phyloP scores from a whole-genome alignment of 1,284 basidiomycete species.

The Coniferiporia weirii region DNA sequence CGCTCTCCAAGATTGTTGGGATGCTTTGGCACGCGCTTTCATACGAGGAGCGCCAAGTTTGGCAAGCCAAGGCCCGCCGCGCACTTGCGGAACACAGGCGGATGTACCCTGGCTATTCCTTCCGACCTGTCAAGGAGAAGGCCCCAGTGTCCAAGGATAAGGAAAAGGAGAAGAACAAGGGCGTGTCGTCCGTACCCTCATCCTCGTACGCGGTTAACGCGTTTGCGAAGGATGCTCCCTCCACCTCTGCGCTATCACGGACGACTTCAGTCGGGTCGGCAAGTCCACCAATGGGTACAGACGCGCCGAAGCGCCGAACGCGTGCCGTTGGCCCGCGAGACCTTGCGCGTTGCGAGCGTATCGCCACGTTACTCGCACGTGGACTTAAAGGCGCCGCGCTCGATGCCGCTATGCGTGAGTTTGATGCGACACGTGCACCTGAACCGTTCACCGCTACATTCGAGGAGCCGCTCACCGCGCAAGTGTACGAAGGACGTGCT shows the following conservation, averaged over 20 bases:
- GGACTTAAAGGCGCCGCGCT: constrained; percentile 70
- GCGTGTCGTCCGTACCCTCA: neutral
- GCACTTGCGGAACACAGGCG: constrained; percentile 63
- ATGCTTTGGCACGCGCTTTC: constrained; percentile 70
- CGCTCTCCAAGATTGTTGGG: constrained; percentile 66
- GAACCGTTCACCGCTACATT: constrained; percentile 58
- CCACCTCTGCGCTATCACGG: neutral
- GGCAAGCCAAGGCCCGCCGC: constrained; percentile 61
- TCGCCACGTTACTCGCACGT: constrained; percentile 70
- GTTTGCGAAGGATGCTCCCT: neutral
- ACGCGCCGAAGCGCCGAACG: constrained; percentile 51
- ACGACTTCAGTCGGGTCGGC: neutral
- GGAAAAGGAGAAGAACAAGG: neutral
- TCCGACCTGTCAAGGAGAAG: constrained; percentile 45
- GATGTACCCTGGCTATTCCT: constrained; percentile 67
- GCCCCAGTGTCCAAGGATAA: neutral
- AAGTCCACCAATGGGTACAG: constrained; percentile 19
- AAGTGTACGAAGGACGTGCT: neutral
- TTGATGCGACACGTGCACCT: constrained; percentile 61
- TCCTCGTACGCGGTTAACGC: neutral
- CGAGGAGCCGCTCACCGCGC: constrained; percentile 63
- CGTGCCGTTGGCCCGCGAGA: constrained; percentile 67
- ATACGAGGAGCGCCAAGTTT: constrained; percentile 61
- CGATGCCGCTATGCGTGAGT: constrained; percentile 66
- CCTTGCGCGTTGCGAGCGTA: constrained; percentile 63